A percentile compares a stretch with the other conserved stretches of the same genome.
These are phyloP conservation scores for Aspergillus puulaauensis DNA, from an alignment of 2,329 filamentous ascomycete genomes.

Conservation along the genomic window DNA sequence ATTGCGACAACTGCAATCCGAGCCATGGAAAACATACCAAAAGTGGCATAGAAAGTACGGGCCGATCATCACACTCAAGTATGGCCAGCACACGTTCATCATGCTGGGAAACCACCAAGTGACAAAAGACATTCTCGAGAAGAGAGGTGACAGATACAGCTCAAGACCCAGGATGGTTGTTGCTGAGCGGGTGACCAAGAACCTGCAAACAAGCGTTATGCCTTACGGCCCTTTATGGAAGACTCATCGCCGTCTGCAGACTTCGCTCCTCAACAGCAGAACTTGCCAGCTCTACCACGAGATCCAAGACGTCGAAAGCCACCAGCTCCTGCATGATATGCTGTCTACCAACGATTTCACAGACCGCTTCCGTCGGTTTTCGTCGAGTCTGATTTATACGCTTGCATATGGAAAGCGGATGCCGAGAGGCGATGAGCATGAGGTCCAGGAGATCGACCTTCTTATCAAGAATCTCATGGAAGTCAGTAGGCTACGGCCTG, in stretches of 20 bases:
- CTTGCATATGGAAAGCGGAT: slow-evolving; percentile 54
- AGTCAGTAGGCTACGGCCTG: slow-evolving; percentile 23
- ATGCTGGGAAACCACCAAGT: too few relatives aligned
- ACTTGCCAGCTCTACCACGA: slow-evolving; percentile 37
- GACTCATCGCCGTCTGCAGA: slow-evolving; percentile 42
- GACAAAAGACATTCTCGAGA: too few relatives aligned
- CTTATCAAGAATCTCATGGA: slow-evolving; percentile 36
- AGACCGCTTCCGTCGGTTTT: slow-evolving; percentile 49
- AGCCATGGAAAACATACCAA: too few relatives aligned
- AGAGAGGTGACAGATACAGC: too few relatives aligned
- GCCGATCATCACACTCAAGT: too few relatives aligned
- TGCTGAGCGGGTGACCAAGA: slow-evolving; percentile 31
- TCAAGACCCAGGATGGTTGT: too few relatives aligned
- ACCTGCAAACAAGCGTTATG: slow-evolving; percentile 43
- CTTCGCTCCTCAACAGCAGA: slow-evolving; percentile 31
- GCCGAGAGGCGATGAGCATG: neutral
- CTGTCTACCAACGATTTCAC: slow-evolving; percentile 43
- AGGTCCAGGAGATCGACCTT: slow-evolving; percentile 46
- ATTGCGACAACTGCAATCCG: too few relatives aligned
- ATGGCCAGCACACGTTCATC: too few relatives aligned
- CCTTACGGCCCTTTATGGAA: slow-evolving; percentile 42
- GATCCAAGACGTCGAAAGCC: slow-evolving; percentile 49
- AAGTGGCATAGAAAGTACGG: too few relatives aligned
- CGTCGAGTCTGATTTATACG: slow-evolving; percentile 50
- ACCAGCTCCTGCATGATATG: slow-evolving; percentile 45